Conservation (phyloP, 2,329 filamentous ascomycete genomes). For the Aspergillus hiratsukae region DNA sequence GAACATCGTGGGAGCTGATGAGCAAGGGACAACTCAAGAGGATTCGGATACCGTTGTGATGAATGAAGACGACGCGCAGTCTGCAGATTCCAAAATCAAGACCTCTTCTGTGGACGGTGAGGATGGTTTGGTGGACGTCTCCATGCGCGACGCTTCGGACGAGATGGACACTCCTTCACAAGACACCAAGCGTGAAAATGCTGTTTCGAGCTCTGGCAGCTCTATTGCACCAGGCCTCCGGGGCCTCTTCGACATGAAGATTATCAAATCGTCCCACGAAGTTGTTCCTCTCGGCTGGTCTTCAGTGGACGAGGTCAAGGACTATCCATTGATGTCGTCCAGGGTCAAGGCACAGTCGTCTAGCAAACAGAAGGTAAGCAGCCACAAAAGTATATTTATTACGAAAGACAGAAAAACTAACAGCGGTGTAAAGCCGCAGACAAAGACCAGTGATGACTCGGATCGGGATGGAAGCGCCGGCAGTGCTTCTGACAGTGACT, state of each 20-base stretch:
- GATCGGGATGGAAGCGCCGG: constrained; percentile 17
- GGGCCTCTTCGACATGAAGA: constrained; percentile 72
- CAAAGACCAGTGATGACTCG: constrained; percentile 13
- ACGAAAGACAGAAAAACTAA: constrained; percentile 8
- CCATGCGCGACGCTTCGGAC: constrained; percentile 64
- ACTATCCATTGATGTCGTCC: constrained; percentile 52
- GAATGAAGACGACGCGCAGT: constrained; percentile 57
- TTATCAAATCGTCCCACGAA: constrained; percentile 52
- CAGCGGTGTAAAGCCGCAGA: constrained; percentile 3
- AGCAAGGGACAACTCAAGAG: constrained; percentile 47
- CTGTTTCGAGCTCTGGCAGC: constrained; percentile 48
- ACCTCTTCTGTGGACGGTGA: constrained; percentile 80
- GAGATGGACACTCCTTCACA: constrained; percentile 14
- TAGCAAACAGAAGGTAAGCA: constrained; percentile 15
- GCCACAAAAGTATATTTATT: neutral
- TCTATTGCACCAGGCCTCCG: constrained; percentile 62
- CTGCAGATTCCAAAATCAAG: constrained; percentile 65
- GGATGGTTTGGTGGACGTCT: constrained; percentile 85
- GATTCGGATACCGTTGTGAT: constrained; percentile 68
- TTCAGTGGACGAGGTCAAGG: constrained; percentile 54
- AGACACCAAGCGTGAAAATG: constrained; percentile 12
- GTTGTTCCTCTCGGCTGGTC: constrained; percentile 68
- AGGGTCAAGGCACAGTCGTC: constrained; percentile 35
- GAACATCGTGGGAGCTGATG: constrained; percentile 41
- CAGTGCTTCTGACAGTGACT: constrained; percentile 28